Conservation (phyloP, 2,329 filamentous ascomycete genomes). For the Blastomyces parvus region DNA sequence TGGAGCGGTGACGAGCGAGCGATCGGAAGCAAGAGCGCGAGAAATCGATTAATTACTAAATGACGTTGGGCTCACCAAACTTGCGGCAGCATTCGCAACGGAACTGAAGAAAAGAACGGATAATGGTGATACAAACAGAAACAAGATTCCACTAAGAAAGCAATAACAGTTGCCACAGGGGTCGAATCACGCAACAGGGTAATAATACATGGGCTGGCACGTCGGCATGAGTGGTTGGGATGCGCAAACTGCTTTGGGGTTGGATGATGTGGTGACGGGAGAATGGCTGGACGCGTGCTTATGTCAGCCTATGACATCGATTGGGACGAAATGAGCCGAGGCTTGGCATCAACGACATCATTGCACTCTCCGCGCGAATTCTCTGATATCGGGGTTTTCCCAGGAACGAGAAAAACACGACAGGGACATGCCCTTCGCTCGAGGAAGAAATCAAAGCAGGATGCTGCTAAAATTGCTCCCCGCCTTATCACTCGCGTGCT, state of each 20-base stretch:
- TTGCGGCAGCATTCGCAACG: background rate
- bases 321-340: background rate
- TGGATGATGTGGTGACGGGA: background rate
- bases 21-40: background rate
- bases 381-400: background rate
- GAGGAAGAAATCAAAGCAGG: background rate
- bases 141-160: background rate
- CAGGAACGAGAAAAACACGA: background rate
- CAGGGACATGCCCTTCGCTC: background rate
- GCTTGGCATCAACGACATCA: background rate
- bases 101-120: background rate
- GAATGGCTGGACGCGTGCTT: conserved; percentile 3
- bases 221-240: no score
- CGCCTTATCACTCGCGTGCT: background rate
- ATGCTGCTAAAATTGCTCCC: background rate
- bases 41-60: background rate
- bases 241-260: background rate
- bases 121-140: background rate
- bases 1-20: background rate
- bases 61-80: background rate
- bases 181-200: background rate
- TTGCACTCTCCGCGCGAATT: background rate
- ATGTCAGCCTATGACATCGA: conserved; percentile 4
- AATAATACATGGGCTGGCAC: background rate
- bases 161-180: background rate